Base-by-base conservation (phyloP, 331 rosid genomes). In the Malus hybrid region DNA sequence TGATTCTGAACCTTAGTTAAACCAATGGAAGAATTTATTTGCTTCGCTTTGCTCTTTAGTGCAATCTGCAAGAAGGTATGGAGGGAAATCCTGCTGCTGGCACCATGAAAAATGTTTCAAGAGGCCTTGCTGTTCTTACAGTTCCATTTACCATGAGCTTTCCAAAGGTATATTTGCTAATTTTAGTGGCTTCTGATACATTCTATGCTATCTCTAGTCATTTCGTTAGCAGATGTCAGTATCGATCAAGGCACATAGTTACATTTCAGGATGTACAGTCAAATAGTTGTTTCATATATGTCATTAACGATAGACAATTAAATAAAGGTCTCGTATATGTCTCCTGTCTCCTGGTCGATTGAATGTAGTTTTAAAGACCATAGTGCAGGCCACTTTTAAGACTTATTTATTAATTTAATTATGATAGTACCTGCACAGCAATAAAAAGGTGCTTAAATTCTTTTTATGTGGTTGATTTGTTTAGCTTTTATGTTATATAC, bases 21-120 rank as follows among this genome's bases (percentile, higher is more conserved):
- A 70, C 75, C 39, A 68, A 46, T 60, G 14, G 10, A 8, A 36
- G 42, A 57, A 15, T 67, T 65, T 69, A 70, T 46, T 73, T 29
- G 18, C 76, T 71, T 55, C 33, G 10, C 3, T 29, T 33, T 85
- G 67, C 72, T 84, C 73, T 69, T 72, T 82, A 94, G 99, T 81
- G 73, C 86, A 88, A 94, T 77, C 74, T 88, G 93, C 97, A 86
- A 86, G 96, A 92, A 81, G 97, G 97, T n/a, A 57, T 90, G 93
- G 99, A 94, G 89, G 97, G 97, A 77, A 94, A 90, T 85, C 92
- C 97, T 77, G 44, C 57, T 64, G 96, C 90, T 71, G 69, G 56
- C 60, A 92, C 87, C 78, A 89, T 90, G 97, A 94, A 94, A 88
- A 94, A 87, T 39, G 42, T 90, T 42, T 85, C 91, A 39, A 90